Base-by-base conservation (phyloP, 345 rosid species). In the Syzygium aqueum region DNA sequence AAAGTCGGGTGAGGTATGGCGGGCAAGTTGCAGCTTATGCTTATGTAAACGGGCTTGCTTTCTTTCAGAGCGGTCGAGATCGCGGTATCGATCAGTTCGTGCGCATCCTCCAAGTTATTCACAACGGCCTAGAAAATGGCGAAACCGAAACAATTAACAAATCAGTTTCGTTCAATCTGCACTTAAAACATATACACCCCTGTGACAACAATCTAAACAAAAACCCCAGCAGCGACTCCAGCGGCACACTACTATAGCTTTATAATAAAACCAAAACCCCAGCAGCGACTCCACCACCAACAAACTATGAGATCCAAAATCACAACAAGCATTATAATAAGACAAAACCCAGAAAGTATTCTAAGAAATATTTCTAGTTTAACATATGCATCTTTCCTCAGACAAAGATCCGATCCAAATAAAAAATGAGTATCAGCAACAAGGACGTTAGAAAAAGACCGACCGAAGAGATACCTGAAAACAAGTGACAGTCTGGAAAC, bases 11-110 rank as follows among this genome's bases (percentile, higher is more conserved):
- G 98, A 89, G 96, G 94, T 80, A 93, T 91, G 12, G 91, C 95
- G 17, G 96, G 86, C 90, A 95, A 91, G 89, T 95, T 94, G 83
- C 98, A 95, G 92, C 96, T 57, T 33, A 95, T 53, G 87, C 96
- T 95, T 84, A 95, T 93, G 88, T 95, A 95, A 86, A 95, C 97
- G 33, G 97, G 98, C 89, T 95, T 95, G 95, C 97, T 94, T 90
- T 94, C 97, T 91, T 93, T 94, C 91, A 95, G 88, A 85, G 97
- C 91, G 61, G 95, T 95, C 19, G 96, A 94, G 77, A 95, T 93
- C 0, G 98, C 97, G 16, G 98, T 93, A 84, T 95, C 98, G 16
- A 95, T 93, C 91, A 87, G 85, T 87, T 95, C 96, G 77, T 95
- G 98, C 0, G 97, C 98, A 87, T 95, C 97, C n/a, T 94, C 97